phyloP scores from a whole-genome alignment of 2,329 filamentous ascomycete genomes.

The Talaromyces marneffei region DNA sequence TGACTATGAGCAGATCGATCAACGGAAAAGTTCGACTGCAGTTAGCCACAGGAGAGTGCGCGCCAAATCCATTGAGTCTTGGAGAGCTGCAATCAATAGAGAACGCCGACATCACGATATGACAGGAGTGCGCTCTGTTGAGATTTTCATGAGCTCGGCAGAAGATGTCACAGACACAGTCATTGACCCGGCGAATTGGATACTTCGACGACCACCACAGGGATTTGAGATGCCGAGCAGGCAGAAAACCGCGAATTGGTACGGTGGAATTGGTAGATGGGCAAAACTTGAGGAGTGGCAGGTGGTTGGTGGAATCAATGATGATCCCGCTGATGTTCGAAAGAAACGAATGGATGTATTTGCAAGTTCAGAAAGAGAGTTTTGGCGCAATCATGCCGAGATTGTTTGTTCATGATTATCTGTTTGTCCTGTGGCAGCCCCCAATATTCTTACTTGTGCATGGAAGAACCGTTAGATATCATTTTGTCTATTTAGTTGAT shows the following conservation, averaged over 20 bases:
- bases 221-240: slow-evolving; percentile 31
- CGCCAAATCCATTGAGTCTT: slow-evolving; percentile 33
- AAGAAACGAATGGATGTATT: slow-evolving; percentile 27
- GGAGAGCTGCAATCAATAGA: slow-evolving; percentile 35
- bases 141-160: slow-evolving; percentile 31
- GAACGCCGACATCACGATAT: slow-evolving; percentile 28
- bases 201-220: slow-evolving; percentile 37
- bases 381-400: background rate
- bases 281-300: slow-evolving; percentile 38
- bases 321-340: background rate
- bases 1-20: background rate
- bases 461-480: background rate
- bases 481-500: background rate
- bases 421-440: background rate
- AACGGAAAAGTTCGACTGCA: slow-evolving; percentile 20
- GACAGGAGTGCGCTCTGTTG: slow-evolving; percentile 25
- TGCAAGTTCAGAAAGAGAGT: background rate
- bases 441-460: background rate
- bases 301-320: slow-evolving; percentile 20
- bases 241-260: slow-evolving; percentile 35
- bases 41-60: slow-evolving; percentile 18
- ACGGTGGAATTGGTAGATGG: slow-evolving; percentile 36
- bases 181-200: slow-evolving; percentile 38
- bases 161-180: slow-evolving; percentile 35
- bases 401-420: slow-evolving; percentile 2